phyloP scores from a whole-genome alignment of 345 rosid species.

The Noccaea caerulescens region DNA sequence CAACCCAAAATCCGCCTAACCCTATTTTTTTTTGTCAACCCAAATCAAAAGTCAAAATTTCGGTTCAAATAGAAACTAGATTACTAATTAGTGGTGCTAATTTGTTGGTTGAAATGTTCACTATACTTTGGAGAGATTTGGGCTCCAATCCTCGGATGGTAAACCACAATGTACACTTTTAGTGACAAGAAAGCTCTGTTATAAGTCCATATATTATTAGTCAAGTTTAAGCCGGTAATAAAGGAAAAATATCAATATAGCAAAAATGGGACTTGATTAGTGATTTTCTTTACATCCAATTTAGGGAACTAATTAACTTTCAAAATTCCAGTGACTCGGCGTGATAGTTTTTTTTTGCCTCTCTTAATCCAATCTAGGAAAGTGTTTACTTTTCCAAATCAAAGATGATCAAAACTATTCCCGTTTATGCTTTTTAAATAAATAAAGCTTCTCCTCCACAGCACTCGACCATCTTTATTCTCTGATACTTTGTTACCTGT shows the following conservation, averaged over 20 bases:
- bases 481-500: constrained; percentile 17
- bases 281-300: background rate
- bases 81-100: background rate
- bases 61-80: background rate
- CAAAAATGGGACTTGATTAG: background rate
- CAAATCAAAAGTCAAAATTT: background rate
- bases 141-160: background rate
- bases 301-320: background rate
- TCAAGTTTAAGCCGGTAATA: background rate
- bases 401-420: constrained; percentile 8
- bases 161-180: background rate
- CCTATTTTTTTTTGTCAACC: background rate
- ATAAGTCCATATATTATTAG: background rate
- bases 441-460: constrained; percentile 29
- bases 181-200: background rate
- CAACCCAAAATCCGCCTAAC: background rate
- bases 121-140: background rate
- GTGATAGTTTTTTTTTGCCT: background rate
- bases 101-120: background rate
- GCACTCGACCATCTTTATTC: constrained; percentile 35
- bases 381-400: background rate
- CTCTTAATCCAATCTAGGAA: background rate
- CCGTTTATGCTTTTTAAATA: constrained; percentile 20
- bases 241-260: background rate
- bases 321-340: background rate